phyloP scores from a whole-genome alignment of 164 flowering plant species.

The Umbellularia californica region DNA sequence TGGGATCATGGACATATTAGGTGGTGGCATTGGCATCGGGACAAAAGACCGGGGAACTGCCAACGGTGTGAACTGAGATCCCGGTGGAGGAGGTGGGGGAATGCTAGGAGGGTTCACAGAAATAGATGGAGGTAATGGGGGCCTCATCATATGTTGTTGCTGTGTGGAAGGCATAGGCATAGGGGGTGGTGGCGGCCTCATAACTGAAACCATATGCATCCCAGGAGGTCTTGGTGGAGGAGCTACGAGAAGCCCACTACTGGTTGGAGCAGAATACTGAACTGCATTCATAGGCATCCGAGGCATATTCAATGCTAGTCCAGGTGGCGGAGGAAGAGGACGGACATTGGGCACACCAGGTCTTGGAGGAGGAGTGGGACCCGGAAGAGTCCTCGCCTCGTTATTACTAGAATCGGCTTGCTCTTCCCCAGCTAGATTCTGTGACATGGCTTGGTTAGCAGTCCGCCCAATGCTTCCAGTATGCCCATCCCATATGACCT shows the following conservation, averaged over 20 bases:
- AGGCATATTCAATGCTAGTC: conserved; percentile 71
- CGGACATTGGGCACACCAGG: conserved; percentile 79
- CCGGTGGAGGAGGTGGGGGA: conserved; percentile 76
- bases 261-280: conserved; percentile 49
- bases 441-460: conserved; percentile 95
- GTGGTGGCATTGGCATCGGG: conserved; percentile 50
- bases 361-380: conserved; percentile 83
- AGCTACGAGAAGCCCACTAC: conserved; percentile 40
- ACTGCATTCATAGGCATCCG: conserved; percentile 46
- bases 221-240: conserved; percentile 48
- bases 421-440: conserved; percentile 56
- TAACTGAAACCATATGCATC: conserved; percentile 37
- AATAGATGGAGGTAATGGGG: conserved; percentile 52
- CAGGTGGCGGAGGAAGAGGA: conserved; percentile 93
- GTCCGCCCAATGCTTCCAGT: conserved; percentile 97
- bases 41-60: conserved; percentile 45
- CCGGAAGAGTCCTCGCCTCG: conserved; percentile 58
- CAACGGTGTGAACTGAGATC: conserved; percentile 66
- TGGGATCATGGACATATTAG: conserved; percentile 28
- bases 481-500: conserved; percentile 99
- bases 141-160: conserved; percentile 55
- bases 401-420: conserved; percentile 38
- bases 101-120: conserved; percentile 33
- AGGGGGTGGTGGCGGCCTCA: conserved; percentile 61
- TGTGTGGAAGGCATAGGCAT: conserved; percentile 57